Percentiles rank a stretch among this genome's conserved stretches.
phyloP scores from a whole-genome alignment of 2,329 filamentous ascomycete species.

The Hypoxylon sp. region DNA sequence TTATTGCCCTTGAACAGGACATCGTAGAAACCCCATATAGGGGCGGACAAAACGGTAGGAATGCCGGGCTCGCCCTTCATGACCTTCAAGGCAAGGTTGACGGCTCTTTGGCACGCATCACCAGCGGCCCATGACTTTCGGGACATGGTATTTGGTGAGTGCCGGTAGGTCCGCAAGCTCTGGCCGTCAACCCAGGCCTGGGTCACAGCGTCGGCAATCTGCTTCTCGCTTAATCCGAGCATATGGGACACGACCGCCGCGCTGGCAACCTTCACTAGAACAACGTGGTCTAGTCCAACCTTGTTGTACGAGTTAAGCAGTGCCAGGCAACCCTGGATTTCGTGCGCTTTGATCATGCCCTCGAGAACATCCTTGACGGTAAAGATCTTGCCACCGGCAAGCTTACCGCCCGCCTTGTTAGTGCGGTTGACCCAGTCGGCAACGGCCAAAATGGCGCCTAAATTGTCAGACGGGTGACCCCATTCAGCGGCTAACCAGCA shows the following conservation, averaged over 20 bases:
- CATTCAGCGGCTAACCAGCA: conserved; percentile 99
- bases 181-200: conserved; percentile 99
- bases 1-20: conserved; percentile 96
- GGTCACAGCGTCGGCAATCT: conserved; percentile 95
- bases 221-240: conserved; percentile 88
- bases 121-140: conserved; percentile 99
- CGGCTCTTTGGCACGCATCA: conserved; percentile 95
- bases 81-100: conserved; percentile 92
- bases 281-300: conserved; percentile 97
- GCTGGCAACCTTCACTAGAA: conserved; percentile 97
- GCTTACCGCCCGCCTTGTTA: conserved; percentile 80
- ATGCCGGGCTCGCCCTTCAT: conserved; percentile 91
- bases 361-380: conserved; percentile 93
- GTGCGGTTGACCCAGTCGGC: conserved; percentile 98
- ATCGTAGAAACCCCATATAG: conserved; percentile 98
- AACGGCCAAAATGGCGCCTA: conserved; percentile 95
- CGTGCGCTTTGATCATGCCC: conserved; percentile 99
- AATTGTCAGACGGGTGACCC: conserved; percentile 98
- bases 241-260: conserved; percentile 95
- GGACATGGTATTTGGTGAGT: conserved; percentile 99
- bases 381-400: conserved; percentile 89
- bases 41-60: conserved; percentile 91
- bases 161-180: conserved; percentile 94
- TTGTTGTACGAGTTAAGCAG: conserved; percentile 99
- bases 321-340: conserved; percentile 97